A percentile compares a stretch with the other conserved stretches of the same genome.
phyloP scores from a whole-genome alignment of 2,329 filamentous ascomycete species.

The Phaeosphaeriaceae sp. region DNA sequence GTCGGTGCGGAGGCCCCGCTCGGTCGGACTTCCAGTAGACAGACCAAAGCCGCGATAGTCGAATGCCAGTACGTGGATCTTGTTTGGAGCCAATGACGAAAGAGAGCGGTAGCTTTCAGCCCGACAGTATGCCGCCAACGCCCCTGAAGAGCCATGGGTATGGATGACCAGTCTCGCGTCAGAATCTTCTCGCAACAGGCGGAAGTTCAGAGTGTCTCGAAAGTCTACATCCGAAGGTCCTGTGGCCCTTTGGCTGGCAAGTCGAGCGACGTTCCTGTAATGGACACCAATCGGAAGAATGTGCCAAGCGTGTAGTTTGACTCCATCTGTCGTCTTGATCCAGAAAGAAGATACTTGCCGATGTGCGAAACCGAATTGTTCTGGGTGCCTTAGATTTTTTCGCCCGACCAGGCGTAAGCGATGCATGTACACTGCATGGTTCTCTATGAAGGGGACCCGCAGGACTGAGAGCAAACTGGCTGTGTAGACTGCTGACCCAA shows the following conservation, averaged over 20 bases:
- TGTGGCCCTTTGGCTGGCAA: background rate
- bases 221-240: constrained; percentile 47
- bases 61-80: constrained; percentile 74
- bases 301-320: background rate
- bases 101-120: constrained; percentile 77
- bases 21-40: constrained; percentile 77
- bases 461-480: background rate
- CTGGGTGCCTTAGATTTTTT: background rate
- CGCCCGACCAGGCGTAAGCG: background rate
- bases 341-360: constrained; percentile 1
- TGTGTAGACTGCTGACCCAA: background rate
- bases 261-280: background rate
- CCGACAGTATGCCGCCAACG: constrained; percentile 74
- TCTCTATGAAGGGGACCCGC: background rate
- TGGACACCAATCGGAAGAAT: background rate
- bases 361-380: constrained; percentile 3
- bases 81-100: constrained; percentile 62
- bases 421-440: constrained; percentile 6
- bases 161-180: constrained; percentile 60
- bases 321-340: background rate
- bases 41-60: constrained; percentile 88
- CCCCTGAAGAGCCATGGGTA: constrained; percentile 71
- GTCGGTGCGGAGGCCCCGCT: constrained; percentile 79
- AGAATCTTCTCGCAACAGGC: constrained; percentile 57
- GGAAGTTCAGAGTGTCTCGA: constrained; percentile 55